These are phyloP conservation scores for Cytospora paraplurivora DNA, from an alignment of 2,329 filamentous ascomycete genomes.

Conservation along the genomic window DNA sequence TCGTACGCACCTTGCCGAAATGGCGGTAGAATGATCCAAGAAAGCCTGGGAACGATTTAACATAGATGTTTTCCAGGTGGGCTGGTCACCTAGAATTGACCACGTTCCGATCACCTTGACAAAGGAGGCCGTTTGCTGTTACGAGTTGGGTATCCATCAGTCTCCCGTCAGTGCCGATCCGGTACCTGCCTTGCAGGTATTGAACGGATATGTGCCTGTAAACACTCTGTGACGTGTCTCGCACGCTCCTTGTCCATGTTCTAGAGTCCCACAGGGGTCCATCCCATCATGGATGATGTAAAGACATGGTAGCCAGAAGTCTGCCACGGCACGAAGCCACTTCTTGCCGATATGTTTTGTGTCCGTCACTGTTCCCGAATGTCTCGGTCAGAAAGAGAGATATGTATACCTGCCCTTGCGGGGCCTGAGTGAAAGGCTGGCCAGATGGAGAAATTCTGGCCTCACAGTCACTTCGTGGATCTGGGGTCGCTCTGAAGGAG, in stretches of 20 bases:
- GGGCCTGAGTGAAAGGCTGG: background rate
- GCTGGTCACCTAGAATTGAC: constrained; percentile 3
- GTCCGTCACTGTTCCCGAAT: constrained; percentile 25
- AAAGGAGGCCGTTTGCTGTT: constrained; percentile 18
- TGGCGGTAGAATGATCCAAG: background rate
- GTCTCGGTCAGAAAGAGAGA: constrained; percentile 25
- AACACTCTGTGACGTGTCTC: constrained; percentile 19
- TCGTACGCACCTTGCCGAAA: background rate
- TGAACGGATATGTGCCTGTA: constrained; percentile 19
- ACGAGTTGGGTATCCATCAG: background rate
- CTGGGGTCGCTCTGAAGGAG: background rate
- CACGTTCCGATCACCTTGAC: background rate
- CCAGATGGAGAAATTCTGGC: constrained; percentile 3
- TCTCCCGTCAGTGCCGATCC: background rate
- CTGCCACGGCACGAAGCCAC: constrained; percentile 15
- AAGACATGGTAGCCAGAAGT: background rate
- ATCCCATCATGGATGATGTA: background rate
- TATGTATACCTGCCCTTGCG: constrained; percentile 11
- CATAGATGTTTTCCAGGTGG: background rate
- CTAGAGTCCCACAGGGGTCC: background rate
- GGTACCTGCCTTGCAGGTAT: constrained; percentile 7
- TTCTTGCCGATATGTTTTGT: constrained; percentile 11
- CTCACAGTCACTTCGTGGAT: background rate
- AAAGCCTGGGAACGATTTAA: background rate
- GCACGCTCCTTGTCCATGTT: background rate